These are phyloP conservation scores for Luffa acutangula DNA, from an alignment of 306 rosid genomes.

Conservation along the genomic window DNA sequence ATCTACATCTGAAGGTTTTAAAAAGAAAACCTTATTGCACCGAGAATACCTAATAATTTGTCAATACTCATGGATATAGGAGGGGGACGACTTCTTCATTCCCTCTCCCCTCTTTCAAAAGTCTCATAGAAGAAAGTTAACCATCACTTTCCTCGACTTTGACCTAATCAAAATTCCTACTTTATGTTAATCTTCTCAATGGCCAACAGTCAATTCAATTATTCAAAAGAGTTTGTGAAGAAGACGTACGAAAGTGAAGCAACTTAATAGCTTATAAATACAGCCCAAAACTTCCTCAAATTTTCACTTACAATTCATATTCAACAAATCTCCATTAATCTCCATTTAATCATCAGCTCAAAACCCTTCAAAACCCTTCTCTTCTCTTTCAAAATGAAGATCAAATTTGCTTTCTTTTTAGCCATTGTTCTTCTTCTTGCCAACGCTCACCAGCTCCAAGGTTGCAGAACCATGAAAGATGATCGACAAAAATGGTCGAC, in stretches of 20 bases:
- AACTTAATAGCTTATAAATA: neutral
- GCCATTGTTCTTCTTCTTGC: neutral
- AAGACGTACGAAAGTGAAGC: neutral
- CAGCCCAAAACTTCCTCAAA: neutral
- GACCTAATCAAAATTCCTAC: conserved; percentile 1
- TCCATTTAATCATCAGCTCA: neutral
- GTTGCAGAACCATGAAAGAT: neutral
- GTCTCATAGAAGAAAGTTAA: neutral
- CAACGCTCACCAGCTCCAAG: neutral
- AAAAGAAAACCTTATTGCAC: too few species aligned
- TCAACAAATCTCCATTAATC: neutral
- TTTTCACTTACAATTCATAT: neutral
- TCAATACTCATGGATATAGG: too few species aligned
- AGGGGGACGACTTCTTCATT: too few species aligned
- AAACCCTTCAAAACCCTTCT: neutral
- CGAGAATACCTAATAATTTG: too few species aligned
- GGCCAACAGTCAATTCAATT: neutral
- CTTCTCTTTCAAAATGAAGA: neutral
- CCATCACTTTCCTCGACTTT: neutral
- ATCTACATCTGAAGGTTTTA: too few species aligned
- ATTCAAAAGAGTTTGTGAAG: neutral
- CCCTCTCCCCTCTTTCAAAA: too few species aligned
- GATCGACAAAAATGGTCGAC: neutral
- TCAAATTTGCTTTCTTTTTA: neutral
- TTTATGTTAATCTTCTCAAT: neutral